Conservation (phyloP, 1,139 yeast genomes). For the Pneumocystis carinii region DNA sequence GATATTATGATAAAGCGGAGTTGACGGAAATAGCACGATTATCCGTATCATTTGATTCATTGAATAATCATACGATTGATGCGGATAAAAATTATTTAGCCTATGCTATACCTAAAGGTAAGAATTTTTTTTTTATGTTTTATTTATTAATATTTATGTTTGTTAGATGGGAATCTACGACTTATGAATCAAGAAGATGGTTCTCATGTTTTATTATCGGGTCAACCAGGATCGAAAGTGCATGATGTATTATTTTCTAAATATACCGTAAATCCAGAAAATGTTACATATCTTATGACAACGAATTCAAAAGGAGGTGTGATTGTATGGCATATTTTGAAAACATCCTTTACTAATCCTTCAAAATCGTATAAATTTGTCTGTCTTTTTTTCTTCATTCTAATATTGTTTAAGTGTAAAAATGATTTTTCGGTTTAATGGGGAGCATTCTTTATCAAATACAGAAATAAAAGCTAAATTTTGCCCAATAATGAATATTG, state of each 20-base stretch:
- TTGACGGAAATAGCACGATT: neutral
- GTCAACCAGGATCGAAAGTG: neutral
- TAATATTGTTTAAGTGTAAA: neutral
- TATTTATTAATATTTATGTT: neutral
- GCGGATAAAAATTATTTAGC: neutral
- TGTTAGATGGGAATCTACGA: neutral
- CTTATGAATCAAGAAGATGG: neutral
- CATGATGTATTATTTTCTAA: neutral
- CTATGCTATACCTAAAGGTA: neutral
- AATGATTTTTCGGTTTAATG: neutral
- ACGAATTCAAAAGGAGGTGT: neutral
- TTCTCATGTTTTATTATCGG: neutral
- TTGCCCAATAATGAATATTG: neutral
- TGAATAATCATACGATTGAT: neutral
- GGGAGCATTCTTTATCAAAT: neutral
- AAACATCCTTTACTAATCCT: neutral
- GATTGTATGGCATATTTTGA: neutral
- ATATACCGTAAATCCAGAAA: neutral
- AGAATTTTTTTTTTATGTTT: neutral
- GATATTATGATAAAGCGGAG: neutral
- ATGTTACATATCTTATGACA: neutral
- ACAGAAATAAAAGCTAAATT: neutral
- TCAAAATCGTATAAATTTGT: neutral
- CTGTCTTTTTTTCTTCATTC: neutral
- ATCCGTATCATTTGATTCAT: neutral